Conservation (phyloP, 345 rosid species). For the Stellera chamaejasme region DNA sequence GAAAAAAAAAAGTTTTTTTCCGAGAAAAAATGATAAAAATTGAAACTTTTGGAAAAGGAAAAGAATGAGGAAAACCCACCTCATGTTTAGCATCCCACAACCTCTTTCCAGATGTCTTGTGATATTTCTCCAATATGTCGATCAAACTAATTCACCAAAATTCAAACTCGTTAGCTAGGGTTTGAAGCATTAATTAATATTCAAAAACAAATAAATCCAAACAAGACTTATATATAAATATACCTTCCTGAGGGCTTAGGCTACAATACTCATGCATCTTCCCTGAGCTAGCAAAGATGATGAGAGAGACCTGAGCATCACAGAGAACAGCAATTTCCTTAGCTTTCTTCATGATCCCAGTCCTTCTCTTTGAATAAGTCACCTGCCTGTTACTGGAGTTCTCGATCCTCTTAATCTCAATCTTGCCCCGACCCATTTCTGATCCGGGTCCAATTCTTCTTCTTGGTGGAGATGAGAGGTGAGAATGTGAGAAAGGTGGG, state of each 20-base stretch:
- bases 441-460: background rate
- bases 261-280: slow-evolving; percentile 61
- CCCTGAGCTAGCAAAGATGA: slow-evolving; percentile 57
- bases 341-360: slow-evolving; percentile 69
- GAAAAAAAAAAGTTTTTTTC: too few species aligned
- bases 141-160: slow-evolving; percentile 36
- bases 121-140: slow-evolving; percentile 72
- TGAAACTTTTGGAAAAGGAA: background rate
- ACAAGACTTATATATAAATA: background rate
- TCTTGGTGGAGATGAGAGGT: slow-evolving; percentile 10
- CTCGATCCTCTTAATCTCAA: slow-evolving; percentile 79
- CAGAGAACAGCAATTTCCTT: slow-evolving; percentile 68
- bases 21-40: background rate
- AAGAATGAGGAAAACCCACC: slow-evolving; percentile 29
- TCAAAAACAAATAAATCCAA: background rate
- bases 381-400: slow-evolving; percentile 72
- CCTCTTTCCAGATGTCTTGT: slow-evolving; percentile 65
- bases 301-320: slow-evolving; percentile 74
- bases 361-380: slow-evolving; percentile 68
- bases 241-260: slow-evolving; percentile 13
- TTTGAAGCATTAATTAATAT: background rate
- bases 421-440: slow-evolving; percentile 74
- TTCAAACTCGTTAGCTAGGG: background rate
- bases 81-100: slow-evolving; percentile 97
- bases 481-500: slow-evolving; percentile 1